Percentiles rank a stretch among this genome's conserved stretches.
These are phyloP conservation scores for Tolypocladium capitatum DNA, from an alignment of 2,329 filamentous ascomycete genomes.

Conservation along the genomic window DNA sequence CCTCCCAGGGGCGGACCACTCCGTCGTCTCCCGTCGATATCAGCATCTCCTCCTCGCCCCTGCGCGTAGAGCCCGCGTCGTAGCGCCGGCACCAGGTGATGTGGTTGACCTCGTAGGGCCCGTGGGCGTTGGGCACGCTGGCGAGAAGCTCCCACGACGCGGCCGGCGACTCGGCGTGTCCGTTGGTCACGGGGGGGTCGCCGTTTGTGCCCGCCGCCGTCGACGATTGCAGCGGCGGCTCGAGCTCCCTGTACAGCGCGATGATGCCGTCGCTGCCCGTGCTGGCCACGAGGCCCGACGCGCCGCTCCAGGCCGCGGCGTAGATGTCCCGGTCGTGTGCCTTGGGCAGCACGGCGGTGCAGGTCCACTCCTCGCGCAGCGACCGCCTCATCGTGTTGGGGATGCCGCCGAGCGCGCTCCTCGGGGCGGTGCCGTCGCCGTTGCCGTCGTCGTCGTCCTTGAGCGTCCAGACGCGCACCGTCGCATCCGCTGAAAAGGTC, in stretches of 20 bases:
- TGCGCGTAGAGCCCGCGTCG: conserved; percentile 46
- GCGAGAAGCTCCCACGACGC: conserved; percentile 55
- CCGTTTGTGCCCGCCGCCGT: conserved; percentile 4
- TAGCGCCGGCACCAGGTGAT: conserved; percentile 73
- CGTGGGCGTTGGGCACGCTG: conserved; percentile 62
- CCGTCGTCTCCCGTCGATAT: conserved; percentile 90
- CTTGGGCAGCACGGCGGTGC: conserved; percentile 61
- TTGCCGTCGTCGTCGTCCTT: conserved; percentile 29
- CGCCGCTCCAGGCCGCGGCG: conserved; percentile 68
- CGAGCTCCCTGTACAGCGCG: conserved; percentile 60
- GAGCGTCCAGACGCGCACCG: conserved; percentile 66
- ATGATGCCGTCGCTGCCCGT: conserved; percentile 78
- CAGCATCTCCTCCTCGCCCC: conserved; percentile 63
- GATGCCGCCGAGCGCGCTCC: conserved; percentile 43
- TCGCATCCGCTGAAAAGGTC: conserved; percentile 76
- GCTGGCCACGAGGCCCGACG: conserved; percentile 68
- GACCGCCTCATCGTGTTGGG: conserved; percentile 81
- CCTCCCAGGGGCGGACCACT: conserved; percentile 67
- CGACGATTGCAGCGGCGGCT: conserved; percentile 10
- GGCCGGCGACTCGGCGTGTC: background rate
- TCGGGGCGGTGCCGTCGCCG: conserved; percentile 17
- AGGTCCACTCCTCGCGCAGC: conserved; percentile 71
- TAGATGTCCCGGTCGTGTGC: conserved; percentile 75
- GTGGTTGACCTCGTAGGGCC: conserved; percentile 90
- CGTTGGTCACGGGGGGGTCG: conserved; percentile 1